A percentile compares a stretch with the other conserved stretches of the same genome.
Evolutionary conservation across 2,329 filamentous ascomycete species (phyloP).

Genomic region (Daldinia sp.): DNA sequence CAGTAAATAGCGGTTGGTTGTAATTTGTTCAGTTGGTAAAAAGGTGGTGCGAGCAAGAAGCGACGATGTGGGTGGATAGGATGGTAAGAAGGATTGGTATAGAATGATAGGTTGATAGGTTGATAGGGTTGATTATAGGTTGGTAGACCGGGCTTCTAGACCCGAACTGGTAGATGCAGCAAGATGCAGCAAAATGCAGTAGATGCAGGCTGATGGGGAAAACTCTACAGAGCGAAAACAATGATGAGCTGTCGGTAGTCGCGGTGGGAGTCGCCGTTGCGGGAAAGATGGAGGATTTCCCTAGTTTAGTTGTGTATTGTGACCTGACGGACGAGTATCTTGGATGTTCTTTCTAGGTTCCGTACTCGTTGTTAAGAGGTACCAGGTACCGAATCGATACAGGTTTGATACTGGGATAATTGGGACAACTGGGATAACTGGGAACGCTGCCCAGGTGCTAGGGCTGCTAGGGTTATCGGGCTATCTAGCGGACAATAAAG

Average conservation of each 20-base stretch:
- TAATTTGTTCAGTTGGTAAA: no score
- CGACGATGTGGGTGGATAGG: slow-evolving; percentile 1
- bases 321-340: slow-evolving; percentile 27
- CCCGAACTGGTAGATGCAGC: slow-evolving; percentile 21
- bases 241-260: slow-evolving; percentile 36
- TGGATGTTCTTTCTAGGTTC: slow-evolving; percentile 32
- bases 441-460: slow-evolving; percentile 13
- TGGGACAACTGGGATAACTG: no score
- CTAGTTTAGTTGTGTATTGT: slow-evolving; percentile 25
- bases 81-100: slow-evolving; percentile 18
- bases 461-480: slow-evolving; percentile 29
- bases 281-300: slow-evolving; percentile 20
- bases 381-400: slow-evolving; percentile 26
- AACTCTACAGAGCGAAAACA: slow-evolving; percentile 24
- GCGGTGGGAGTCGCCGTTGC: slow-evolving; percentile 32
- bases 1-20: not conserved
- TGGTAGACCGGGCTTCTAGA: slow-evolving; percentile 33
- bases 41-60: no score
- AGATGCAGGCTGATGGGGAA: slow-evolving; percentile 33
- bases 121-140: slow-evolving; percentile 23
- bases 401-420: slow-evolving; percentile 19
- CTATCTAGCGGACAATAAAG: slow-evolving; percentile 25
- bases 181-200: no score
- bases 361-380: slow-evolving; percentile 17
- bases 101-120: not conserved